These are phyloP conservation scores for Thielaviopsis populi DNA, from an alignment of 2,329 filamentous ascomycete species.

Conservation along the genomic window DNA sequence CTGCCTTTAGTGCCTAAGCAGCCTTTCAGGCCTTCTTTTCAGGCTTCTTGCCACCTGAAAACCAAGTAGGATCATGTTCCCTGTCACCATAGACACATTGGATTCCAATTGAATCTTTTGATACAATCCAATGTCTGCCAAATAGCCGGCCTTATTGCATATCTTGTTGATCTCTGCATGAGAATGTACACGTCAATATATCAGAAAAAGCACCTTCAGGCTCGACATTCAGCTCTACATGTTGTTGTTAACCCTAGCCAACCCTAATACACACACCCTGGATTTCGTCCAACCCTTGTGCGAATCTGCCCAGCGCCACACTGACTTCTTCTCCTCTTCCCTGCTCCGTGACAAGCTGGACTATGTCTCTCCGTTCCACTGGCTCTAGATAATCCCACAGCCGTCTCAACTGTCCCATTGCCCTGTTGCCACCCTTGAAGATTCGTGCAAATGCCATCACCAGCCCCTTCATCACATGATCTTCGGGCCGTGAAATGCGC, in stretches of 20 bases:
- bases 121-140: no score
- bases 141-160: no score
- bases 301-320: background rate
- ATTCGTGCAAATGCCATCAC: slow-evolving; percentile 20
- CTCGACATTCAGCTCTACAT: background rate
- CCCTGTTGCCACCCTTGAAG: slow-evolving; percentile 17
- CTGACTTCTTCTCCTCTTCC: background rate
- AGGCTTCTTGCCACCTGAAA: background rate
- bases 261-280: background rate
- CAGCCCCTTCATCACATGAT: slow-evolving; percentile 17
- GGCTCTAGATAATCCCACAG: slow-evolving; percentile 20
- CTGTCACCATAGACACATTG: background rate
- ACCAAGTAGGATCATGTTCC: no score
- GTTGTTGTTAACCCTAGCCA: background rate
- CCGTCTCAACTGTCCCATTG: slow-evolving; percentile 17
- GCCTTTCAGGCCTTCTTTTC: background rate
- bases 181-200: background rate
- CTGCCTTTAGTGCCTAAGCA: background rate
- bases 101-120: background rate
- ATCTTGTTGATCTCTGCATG: no score
- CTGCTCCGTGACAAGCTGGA: background rate
- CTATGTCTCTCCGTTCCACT: background rate
- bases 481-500: slow-evolving; percentile 11
- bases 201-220: background rate
- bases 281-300: background rate